Evolutionary conservation across 2,329 filamentous ascomycete genomes (phyloP), one percentile per base, ranked within the genome.

Genomic region (Lachnellula occidentalis): DNA sequence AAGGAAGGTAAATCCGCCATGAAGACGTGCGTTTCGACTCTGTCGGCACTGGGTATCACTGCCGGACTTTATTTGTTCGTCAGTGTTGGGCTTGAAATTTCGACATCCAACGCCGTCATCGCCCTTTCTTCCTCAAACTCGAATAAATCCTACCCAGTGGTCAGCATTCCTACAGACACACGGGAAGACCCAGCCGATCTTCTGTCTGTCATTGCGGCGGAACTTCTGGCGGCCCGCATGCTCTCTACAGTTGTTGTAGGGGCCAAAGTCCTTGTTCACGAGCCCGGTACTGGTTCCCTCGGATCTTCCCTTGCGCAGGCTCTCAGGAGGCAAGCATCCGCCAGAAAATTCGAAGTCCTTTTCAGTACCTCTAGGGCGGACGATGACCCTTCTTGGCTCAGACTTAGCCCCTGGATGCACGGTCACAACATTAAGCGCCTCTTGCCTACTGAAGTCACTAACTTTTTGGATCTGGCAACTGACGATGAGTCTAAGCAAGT

Each of bases 31-130:
- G 49, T 51, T 51, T 53, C 50, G 34, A 53, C 42, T 53, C 43
- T 53, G 43, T 53, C 43, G 34, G 50, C 50, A 51, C 49, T 51
- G 49, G 49, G 49, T 51, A 51, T 51, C 49, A 51, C 49, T 51
- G 49, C 49, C 39, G 49, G 49, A 45, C 36, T 51, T 39, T 51
- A 51, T 51, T 51, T 51, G 49, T 53, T 53, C 50, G 45, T 53
- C 42, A 47, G 43, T 39, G 24, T 53, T 53, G 50, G 43, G 43
- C 15, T 48, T 48, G 50, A 48, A 19, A 48, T 48, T 48, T 53
- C 50, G 36, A 48, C 43, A 48, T 48, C 50, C 43, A 53, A 53
- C n/a, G 22, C 43, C 43, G 50, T 48, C 50, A 39, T 53, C 49
- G 49, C 49, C 49, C 49, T 51, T 46, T 51, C 49, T 51, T 51